Percentiles rank a stretch among this genome's conserved stretches.
Conservation (phyloP, 148 eudicot species). For the Nepenthes gracilis region DNA sequence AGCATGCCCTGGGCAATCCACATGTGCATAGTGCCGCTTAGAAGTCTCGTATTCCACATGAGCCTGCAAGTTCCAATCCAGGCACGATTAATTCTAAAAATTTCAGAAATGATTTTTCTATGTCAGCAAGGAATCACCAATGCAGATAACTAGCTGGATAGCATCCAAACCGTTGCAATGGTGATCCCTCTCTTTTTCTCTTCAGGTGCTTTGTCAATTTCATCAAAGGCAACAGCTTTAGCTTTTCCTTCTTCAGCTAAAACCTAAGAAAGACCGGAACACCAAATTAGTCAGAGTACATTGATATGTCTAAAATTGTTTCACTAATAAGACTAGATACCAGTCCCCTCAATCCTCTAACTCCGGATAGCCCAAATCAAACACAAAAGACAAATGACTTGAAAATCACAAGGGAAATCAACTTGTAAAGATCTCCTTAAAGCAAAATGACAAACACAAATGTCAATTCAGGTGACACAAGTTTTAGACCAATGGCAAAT, state of each 20-base stretch:
- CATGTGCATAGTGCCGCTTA: constrained; percentile 89
- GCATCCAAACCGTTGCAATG: constrained; percentile 60
- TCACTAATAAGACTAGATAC: background rate
- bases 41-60: constrained; percentile 97
- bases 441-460: background rate
- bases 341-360: background rate
- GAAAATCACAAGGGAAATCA: too few relatives aligned
- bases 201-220: constrained; percentile 96
- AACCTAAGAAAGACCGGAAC: constrained; percentile 31
- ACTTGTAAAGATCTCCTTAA: background rate
- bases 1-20: constrained; percentile 97
- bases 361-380: background rate
- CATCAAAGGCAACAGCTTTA: constrained; percentile 90
- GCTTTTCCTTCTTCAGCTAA: constrained; percentile 85
- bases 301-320: background rate
- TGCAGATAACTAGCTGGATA: background rate
- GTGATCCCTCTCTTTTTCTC: constrained; percentile 96
- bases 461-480: background rate
- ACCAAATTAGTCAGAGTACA: background rate
- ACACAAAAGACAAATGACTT: background rate
- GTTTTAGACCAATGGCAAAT: background rate
- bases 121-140: background rate
- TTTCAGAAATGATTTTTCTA: background rate
- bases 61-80: constrained; percentile 38
- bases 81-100: background rate